These are phyloP conservation scores for Sarcocystis neurona DNA, from an alignment of 169 alveolate species.

Conservation along the genomic window DNA sequence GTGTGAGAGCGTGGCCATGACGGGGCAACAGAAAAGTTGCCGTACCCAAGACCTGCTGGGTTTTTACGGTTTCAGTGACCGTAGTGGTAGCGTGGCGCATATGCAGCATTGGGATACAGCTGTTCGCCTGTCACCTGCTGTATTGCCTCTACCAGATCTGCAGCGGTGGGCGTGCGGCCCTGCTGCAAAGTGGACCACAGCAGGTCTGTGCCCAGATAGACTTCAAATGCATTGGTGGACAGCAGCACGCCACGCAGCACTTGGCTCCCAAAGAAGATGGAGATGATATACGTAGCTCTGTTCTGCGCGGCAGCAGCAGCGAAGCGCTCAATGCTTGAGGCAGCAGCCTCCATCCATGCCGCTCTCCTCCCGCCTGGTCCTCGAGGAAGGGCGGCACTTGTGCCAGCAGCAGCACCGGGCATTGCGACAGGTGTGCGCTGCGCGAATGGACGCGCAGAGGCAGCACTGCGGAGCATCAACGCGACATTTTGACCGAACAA, in stretches of 20 bases:
- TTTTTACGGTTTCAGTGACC: too few relatives aligned
- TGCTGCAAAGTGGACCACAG: conserved; percentile 47
- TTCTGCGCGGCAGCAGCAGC: conserved; percentile 34
- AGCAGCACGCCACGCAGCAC: conserved; percentile 22
- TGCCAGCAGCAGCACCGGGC: conserved; percentile 49
- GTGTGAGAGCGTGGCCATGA: too few relatives aligned
- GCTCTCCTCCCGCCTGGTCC: neutral
- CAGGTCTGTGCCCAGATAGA: conserved; percentile 21
- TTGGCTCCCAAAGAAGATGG: conserved; percentile 22
- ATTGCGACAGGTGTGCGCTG: neutral
- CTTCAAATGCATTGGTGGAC: conserved; percentile 50
- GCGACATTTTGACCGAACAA: neutral
- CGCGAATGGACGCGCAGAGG: neutral
- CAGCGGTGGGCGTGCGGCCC: conserved; percentile 40
- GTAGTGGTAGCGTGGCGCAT: too few relatives aligned
- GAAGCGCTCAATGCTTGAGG: neutral
- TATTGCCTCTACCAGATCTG: too few relatives aligned
- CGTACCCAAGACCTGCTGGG: too few relatives aligned
- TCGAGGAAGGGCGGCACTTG: conserved; percentile 16
- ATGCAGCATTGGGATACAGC: too few relatives aligned
- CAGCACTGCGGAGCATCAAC: neutral
- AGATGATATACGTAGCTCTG: conserved; percentile 20
- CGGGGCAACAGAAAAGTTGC: too few relatives aligned
- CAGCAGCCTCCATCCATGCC: neutral
- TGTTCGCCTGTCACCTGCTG: too few relatives aligned